phyloP scores from a whole-genome alignment of 371 early-diverging fungal species.

The Lichtheimia ornata region DNA sequence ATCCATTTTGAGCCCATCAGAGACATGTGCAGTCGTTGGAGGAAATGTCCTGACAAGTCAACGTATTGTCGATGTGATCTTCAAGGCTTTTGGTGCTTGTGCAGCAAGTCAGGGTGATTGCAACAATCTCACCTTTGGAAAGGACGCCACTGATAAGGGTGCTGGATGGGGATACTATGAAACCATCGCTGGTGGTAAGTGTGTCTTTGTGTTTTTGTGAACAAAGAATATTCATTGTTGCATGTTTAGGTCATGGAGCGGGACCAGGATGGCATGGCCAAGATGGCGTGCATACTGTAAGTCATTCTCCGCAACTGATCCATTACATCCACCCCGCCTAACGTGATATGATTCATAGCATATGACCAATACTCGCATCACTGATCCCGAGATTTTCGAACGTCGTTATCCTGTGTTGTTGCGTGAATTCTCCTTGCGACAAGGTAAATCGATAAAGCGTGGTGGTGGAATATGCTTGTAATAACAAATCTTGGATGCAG shows the following conservation, averaged over 20 bases:
- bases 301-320: neutral
- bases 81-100: conserved; percentile 88
- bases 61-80: conserved; percentile 88
- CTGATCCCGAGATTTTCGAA: conserved; percentile 95
- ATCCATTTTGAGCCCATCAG: conserved; percentile 79
- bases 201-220: conserved; percentile 3
- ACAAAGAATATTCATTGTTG: neutral
- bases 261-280: conserved; percentile 91
- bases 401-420: conserved; percentile 93
- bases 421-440: conserved; percentile 80
- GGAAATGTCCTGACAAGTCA: conserved; percentile 97
- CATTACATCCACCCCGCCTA: too few species aligned
- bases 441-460: conserved; percentile 19
- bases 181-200: conserved; percentile 77
- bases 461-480: neutral
- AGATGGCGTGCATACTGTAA: conserved; percentile 67
- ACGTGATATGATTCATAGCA: conserved; percentile 53
- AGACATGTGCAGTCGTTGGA: conserved; percentile 92
- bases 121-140: conserved; percentile 96
- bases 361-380: conserved; percentile 97
- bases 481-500: conserved; percentile 13
- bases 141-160: conserved; percentile 49
- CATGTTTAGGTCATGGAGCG: conserved; percentile 67
- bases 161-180: conserved; percentile 95
- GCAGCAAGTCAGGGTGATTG: conserved; percentile 95